Base-by-base conservation (phyloP, 2,329 filamentous ascomycete genomes). In the Triangularia verruculosa region DNA sequence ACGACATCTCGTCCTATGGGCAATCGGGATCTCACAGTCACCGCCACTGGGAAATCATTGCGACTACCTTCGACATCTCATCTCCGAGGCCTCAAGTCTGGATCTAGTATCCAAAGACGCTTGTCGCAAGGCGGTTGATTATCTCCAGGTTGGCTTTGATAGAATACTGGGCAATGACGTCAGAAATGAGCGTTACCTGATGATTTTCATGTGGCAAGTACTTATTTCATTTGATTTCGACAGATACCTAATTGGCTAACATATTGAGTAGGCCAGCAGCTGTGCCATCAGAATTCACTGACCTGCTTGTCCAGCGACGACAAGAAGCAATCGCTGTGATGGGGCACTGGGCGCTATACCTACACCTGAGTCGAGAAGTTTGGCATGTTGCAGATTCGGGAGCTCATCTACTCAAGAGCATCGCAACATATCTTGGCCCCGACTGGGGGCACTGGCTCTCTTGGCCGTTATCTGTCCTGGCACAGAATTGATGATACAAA, bases 341-440 rank as follows among this genome's bases (percentile, higher is more conserved):
- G 22, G 81, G 79, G 5, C 78, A 83, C 67, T 83, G 82, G 63
- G 80, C 80, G 11, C 75, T 82, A 3, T 67, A 84, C 51, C 71
- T 83, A n/a, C 78, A 82, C 64, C 74, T 73, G 13, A 77, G 74
- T 47, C 72, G 76, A 8, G 64, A 69, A 4, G 70, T 73, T 34
- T 82, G 80, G 79, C 71, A 79, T 25, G 73, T 79, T 66, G 75
- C 64, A 17, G 68, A 69, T 30, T 60, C 70, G 22, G 72, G 72
- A 34, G 59, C 62, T 12, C 66, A 72, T 25, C 63, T 75, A 24
- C 66, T 74, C 55, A 62, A 60, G n/a, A 69, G 64, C n/a, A 72
- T 75, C 39, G 62, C 68, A n/a, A 43, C 55, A 12, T 59, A 68
- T 28, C 65, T 71, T 8, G 69, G 69, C 1, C 64, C 52, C 2